Base-by-base conservation (phyloP, 768 basidiomycete genomes). In the Wakefieldia striispora region DNA sequence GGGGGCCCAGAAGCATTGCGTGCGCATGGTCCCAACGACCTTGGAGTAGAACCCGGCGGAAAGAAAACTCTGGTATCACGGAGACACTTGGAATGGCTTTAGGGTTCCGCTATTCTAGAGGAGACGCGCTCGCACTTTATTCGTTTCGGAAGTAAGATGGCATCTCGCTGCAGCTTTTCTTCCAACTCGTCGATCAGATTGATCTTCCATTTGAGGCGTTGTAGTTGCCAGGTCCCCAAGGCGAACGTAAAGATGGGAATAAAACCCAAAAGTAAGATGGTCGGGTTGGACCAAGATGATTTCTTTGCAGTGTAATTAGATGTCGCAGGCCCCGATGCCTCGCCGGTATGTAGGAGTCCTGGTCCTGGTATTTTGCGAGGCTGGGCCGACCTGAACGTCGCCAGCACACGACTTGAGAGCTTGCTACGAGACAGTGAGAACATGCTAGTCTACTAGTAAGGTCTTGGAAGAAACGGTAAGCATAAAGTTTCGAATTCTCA, bases 201-300 rank as follows among this genome's bases (percentile, higher is more conserved):
- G 39, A 95, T 75, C 70, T 99, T 99, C 97, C 97, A 99, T 66
- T 90, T 81, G 26, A 98, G 78, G 41, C 97, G 82, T 59, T 91
- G 81, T 27, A 99, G 73, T 70, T 99, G 97, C 95, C 95, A 98
- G 17, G 83, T 81, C 16, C 97, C 95, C 53, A 99, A 74, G 14
- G 78, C 87, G 57, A 94, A 92, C 0, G 93, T 92, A 63, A 97
- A 84, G 52, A 97, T 72, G 1, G 97, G 97, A 47, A 97, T 88
- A 57, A 88, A 79, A 27, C 91, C 90, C 51, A 94, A 72, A 26
- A 92, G 68, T 17, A 89, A 54, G 74, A 91, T 80, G 9, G 85
- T 83, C 2, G 88, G 85, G 37, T 72, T 88, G 14, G 86, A 63
- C 75, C 81, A 81, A 47, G 82, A 74, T 48, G 82, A 75, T 50